Evolutionary conservation across 2,329 filamentous ascomycete genomes (phyloP).

Genomic region (Penicillium italicum): DNA sequence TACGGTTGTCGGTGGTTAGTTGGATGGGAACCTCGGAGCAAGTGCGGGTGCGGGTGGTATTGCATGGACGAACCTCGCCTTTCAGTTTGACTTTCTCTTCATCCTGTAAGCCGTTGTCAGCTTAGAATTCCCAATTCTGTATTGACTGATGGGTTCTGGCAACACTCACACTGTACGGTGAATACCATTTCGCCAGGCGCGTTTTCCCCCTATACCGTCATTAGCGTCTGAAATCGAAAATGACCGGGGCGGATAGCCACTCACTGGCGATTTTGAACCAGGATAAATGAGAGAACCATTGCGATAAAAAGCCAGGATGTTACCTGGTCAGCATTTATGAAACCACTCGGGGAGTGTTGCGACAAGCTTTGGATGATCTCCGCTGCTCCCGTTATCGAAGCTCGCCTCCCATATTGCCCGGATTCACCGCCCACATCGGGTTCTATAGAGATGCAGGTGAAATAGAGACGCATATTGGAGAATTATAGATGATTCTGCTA

Average conservation of each 20-base stretch:
- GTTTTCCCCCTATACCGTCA: conserved; percentile 77
- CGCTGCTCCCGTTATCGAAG: conserved; percentile 27
- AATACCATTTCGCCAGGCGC: conserved; percentile 97
- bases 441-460: neutral
- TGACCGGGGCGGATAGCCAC: conserved; percentile 9
- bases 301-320: conserved; percentile 16
- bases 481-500: neutral
- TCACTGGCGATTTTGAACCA: conserved; percentile 86
- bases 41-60: neutral
- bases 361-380: conserved; percentile 20
- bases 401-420: conserved; percentile 30
- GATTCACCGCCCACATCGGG: conserved; percentile 23
- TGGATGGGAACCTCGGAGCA: neutral
- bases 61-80: conserved; percentile 67
- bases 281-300: conserved; percentile 76
- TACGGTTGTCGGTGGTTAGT: conserved; percentile 13
- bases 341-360: conserved; percentile 11
- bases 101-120: conserved; percentile 54
- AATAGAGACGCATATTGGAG: neutral
- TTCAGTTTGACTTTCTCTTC: conserved; percentile 99
- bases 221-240: conserved; percentile 16
- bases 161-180: conserved; percentile 72
- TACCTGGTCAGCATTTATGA: conserved; percentile 21
- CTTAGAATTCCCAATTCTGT: neutral
- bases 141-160: neutral